phyloP scores from a whole-genome alignment of 225 moss, liverwort and hornwort genomes.

The Physcomitrellopsis africana region DNA sequence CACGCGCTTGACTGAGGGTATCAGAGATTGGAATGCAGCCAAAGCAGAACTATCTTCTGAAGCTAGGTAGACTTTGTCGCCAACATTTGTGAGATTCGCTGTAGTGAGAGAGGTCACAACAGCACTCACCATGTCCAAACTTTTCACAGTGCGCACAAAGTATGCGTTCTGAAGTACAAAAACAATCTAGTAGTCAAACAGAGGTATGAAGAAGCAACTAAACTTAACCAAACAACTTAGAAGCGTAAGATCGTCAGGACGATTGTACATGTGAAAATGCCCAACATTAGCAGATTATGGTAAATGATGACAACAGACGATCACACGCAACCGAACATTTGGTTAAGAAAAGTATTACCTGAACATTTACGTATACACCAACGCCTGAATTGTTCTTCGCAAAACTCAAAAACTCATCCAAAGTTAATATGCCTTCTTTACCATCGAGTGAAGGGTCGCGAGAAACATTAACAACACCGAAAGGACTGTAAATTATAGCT shows the following conservation, averaged over 20 bases:
- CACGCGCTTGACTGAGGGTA: conserved; percentile 60
- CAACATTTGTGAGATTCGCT: conserved; percentile 64
- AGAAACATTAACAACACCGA: conserved; percentile 17
- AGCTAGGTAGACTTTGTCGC: conserved; percentile 65
- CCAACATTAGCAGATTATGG: background rate
- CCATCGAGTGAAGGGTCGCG: conserved; percentile 41
- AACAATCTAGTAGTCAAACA: conserved; percentile 2
- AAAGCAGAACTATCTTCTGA: conserved; percentile 89
- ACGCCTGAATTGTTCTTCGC: conserved; percentile 55
- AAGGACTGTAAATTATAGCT: conserved; percentile 55
- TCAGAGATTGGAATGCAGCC: conserved; percentile 55
- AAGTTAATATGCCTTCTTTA: conserved; percentile 38
- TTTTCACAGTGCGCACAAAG: conserved; percentile 55
- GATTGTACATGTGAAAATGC: too few species aligned
- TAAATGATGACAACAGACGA: background rate
- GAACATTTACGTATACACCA: conserved; percentile 49
- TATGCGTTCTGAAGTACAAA: conserved; percentile 70
- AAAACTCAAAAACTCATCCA: conserved; percentile 55
- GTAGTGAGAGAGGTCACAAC: conserved; percentile 60
- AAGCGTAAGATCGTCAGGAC: background rate
- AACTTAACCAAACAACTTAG: background rate
- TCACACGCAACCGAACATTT: background rate
- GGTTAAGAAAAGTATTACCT: conserved; percentile 32
- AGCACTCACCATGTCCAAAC: conserved; percentile 70
- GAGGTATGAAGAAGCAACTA: background rate